Evolutionary conservation across 768 basidiomycete genomes (phyloP).

Genomic region (Boletus fagicola): DNA sequence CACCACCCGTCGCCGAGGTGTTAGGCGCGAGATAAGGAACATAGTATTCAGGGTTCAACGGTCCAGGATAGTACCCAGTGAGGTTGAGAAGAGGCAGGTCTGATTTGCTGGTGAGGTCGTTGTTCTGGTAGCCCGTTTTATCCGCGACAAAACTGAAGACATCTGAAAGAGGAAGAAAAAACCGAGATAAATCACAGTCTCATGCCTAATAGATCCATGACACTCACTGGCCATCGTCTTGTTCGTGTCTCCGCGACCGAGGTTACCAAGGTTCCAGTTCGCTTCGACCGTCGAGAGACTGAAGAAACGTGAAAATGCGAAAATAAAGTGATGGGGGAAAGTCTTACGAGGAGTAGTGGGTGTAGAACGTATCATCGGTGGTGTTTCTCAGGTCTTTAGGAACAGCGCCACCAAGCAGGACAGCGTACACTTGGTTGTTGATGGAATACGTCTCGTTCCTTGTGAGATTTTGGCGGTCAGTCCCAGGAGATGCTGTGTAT

Average conservation of each 20-base stretch:
- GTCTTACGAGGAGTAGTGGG: conserved; percentile 49
- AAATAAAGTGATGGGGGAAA: not conserved
- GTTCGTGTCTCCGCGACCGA: conserved; percentile 57
- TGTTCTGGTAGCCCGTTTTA: conserved; percentile 44
- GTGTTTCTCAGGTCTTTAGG: conserved; percentile 42
- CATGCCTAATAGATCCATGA: not conserved
- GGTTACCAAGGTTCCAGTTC: conserved; percentile 58
- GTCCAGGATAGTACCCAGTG: conserved; percentile 39
- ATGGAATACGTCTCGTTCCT: conserved; percentile 29
- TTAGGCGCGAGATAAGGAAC: conserved; percentile 44
- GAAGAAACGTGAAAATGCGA: not conserved
- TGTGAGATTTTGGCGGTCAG: not conserved
- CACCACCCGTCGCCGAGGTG: conserved; percentile 36
- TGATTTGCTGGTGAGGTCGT: conserved; percentile 27
- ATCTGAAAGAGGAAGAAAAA: conserved; percentile 37
- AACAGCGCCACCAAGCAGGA: conserved; percentile 46
- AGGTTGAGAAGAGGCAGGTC: conserved; percentile 40
- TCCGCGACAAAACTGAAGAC: conserved; percentile 51
- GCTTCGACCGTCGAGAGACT: conserved; percentile 51
- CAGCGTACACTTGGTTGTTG: conserved; percentile 46
- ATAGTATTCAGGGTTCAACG: conserved; percentile 38
- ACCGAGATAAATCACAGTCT: not conserved
- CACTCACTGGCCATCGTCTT: conserved; percentile 26
- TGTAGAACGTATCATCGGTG: conserved; percentile 52
- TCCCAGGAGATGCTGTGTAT: not conserved